Conservation (phyloP, 208 protist genomes). For the Acanthamoeba sp. region DNA sequence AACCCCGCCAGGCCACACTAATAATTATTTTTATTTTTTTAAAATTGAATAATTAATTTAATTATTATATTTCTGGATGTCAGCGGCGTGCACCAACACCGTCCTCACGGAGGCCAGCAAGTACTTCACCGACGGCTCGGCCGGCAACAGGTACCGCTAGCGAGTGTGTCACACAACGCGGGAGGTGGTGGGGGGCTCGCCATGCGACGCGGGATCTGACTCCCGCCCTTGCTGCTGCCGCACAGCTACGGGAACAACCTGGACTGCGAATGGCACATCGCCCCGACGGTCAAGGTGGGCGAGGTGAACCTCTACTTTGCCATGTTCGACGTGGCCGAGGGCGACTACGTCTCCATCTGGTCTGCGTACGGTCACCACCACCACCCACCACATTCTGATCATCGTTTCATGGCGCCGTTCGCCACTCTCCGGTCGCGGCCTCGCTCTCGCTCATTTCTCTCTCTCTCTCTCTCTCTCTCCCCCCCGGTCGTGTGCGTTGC, state of each 20-base stretch:
- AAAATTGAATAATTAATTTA: not conserved
- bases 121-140: constrained; percentile 1
- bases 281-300: not conserved
- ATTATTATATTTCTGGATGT: not conserved
- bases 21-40: not conserved
- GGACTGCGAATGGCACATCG: constrained; percentile 28
- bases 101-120: not conserved
- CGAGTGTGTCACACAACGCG: too few relatives aligned
- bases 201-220: not conserved
- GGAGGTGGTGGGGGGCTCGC: not conserved
- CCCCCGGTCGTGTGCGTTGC: too few relatives aligned
- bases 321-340: constrained; percentile 8
- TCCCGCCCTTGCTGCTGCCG: not conserved
- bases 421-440: not conserved
- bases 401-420: not conserved
- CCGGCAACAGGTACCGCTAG: not conserved
- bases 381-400: not conserved
- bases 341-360: constrained; percentile 16
- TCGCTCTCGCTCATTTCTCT: not conserved
- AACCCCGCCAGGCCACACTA: too few relatives aligned
- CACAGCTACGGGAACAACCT: not conserved
- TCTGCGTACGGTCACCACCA: not conserved
- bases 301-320: constrained; percentile 46
- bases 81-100: not conserved
- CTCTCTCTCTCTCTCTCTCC: too few relatives aligned